Percentiles rank a stretch among this genome's conserved stretches.
These are phyloP conservation scores for Mortierella alpina DNA, from an alignment of 192 early-diverging fungal genomes.

Conservation along the genomic window DNA sequence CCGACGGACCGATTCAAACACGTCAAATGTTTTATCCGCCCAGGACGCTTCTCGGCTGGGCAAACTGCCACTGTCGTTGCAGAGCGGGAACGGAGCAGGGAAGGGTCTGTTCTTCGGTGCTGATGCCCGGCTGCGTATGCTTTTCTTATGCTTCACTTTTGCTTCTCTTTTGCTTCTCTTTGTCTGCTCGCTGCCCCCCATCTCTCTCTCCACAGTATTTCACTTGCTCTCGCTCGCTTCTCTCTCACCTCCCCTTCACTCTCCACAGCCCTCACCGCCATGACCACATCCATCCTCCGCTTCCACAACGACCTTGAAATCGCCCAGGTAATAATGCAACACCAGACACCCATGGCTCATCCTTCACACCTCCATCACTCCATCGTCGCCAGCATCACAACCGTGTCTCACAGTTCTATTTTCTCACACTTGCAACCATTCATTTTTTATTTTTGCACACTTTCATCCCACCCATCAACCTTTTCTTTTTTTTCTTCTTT, in stretches of 20 bases:
- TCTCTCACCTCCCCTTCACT: not conserved
- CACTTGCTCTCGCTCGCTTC: not conserved
- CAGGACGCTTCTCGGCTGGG: too few relatives aligned
- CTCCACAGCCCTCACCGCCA: not conserved
- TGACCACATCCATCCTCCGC: slow-evolving; percentile 10
- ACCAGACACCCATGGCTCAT: too few relatives aligned
- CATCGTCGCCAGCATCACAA: too few relatives aligned
- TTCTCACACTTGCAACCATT: not conserved
- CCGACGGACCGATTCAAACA: too few relatives aligned
- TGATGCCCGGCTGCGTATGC: not conserved
- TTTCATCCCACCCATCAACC: not conserved
- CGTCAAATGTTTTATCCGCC: too few relatives aligned
- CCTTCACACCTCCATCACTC: too few relatives aligned
- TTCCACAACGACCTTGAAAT: slow-evolving; percentile 11
- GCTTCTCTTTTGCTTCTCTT: not conserved
- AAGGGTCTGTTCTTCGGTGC: too few relatives aligned
- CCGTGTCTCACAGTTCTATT: too few relatives aligned
- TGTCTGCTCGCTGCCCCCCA: not conserved
- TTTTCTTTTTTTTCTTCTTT: not conserved
- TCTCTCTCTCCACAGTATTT: not conserved
- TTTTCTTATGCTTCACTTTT: not conserved
- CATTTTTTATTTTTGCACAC: not conserved
- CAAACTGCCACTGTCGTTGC: too few relatives aligned
- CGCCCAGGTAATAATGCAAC: not conserved
- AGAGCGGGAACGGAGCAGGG: too few relatives aligned